These are phyloP conservation scores for Pseudonitzschia multiseries DNA, from an alignment of 108 stramenopile species.

Conservation along the genomic window DNA sequence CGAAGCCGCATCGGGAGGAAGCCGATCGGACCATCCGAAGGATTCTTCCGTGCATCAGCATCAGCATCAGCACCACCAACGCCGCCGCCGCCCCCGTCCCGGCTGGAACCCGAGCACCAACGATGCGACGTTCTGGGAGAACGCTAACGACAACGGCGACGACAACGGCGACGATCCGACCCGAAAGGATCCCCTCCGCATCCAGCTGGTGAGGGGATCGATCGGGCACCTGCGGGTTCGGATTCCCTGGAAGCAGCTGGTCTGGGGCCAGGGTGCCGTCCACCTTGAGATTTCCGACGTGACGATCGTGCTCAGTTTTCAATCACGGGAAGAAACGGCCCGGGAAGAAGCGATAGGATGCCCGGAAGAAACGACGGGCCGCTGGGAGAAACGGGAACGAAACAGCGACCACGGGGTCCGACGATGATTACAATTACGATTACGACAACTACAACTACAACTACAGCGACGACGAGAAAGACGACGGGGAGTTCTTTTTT, in stretches of 20 bases:
- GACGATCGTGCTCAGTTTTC: slow-evolving; percentile 35
- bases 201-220: slow-evolving; percentile 49
- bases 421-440: no score
- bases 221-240: slow-evolving; percentile 43
- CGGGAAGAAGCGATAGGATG: slow-evolving; percentile 13
- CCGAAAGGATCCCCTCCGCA: slow-evolving; percentile 30
- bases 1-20: slow-evolving; percentile 4
- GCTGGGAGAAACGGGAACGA: neutral
- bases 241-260: slow-evolving; percentile 61
- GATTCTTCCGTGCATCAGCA: no score
- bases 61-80: no score
- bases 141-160: no score
- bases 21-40: no score
- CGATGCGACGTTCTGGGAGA: neutral
- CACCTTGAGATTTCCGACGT: slow-evolving; percentile 44
- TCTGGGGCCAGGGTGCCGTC: slow-evolving; percentile 55
- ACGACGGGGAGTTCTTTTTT: neutral
- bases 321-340: slow-evolving; percentile 39
- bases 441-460: no score
- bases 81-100: neutral
- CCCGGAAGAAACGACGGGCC: neutral
- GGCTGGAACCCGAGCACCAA: neutral
- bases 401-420: neutral
- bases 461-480: neutral
- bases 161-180: slow-evolving; percentile 23